These are phyloP conservation scores for Aegilops speltoides DNA, from an alignment of 176 grass and related monocot genomes.

Conservation along the genomic window DNA sequence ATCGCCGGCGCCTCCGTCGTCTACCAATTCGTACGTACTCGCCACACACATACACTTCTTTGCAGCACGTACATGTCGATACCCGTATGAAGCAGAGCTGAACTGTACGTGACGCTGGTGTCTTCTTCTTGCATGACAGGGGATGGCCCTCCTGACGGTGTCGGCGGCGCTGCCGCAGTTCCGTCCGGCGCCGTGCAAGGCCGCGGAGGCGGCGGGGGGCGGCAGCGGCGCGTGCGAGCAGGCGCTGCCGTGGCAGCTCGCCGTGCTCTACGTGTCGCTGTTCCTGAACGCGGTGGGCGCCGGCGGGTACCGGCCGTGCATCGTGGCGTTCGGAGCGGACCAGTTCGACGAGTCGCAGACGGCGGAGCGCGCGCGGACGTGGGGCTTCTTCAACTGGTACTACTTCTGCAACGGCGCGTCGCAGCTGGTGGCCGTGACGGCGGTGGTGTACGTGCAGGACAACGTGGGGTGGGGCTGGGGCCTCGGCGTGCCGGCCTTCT, in stretches of 20 bases:
- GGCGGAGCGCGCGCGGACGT: constrained; percentile 61
- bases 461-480: constrained; percentile 89
- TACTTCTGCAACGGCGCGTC: constrained; percentile 83
- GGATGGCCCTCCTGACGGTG: constrained; percentile 70
- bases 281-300: constrained; percentile 67
- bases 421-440: constrained; percentile 73
- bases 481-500: constrained; percentile 63
- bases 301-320: constrained; percentile 78
- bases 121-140: constrained; percentile 27
- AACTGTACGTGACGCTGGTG: too few species aligned
- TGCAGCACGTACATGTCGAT: not conserved
- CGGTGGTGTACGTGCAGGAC: constrained; percentile 84
- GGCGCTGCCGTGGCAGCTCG: constrained; percentile 61
- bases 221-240: constrained; percentile 40
- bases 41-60: not conserved
- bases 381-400: constrained; percentile 98
- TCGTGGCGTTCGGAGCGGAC: constrained; percentile 81
- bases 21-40: constrained; percentile 57
- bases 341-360: constrained; percentile 77
- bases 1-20: constrained; percentile 62
- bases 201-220: not conserved
- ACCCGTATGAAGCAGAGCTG: not conserved
- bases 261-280: constrained; percentile 58
- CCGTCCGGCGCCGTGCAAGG: constrained; percentile 51
- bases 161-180: constrained; percentile 64